Base-by-base conservation (phyloP, 352 stramenopile genomes). In the Globisporangium rhizosaccharum region DNA sequence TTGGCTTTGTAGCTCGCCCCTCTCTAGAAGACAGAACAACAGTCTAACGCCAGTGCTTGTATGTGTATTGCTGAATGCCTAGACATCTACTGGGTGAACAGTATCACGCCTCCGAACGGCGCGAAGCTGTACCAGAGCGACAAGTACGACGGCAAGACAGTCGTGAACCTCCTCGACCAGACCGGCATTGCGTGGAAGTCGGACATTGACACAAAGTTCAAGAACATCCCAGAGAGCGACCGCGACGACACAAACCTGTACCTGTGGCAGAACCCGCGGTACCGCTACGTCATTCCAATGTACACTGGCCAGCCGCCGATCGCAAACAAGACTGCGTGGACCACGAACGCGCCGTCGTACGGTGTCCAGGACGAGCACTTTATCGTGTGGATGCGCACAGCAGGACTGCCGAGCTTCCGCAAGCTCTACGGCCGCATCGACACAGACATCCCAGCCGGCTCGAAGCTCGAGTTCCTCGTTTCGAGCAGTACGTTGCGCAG, bases 341-440 rank as follows among this genome's bases (percentile, higher is more conserved):
- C 85, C 18, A 82, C 71, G 6, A 42, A 51, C 14, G 68, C 79
- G 26, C 63, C 76, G 26, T 72, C 77, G n/a, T 92, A 71, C 57
- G 95, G 96, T 39, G 96, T 99, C 10, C 88, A 96, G 60, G 96
- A 99, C 73, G 97, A 99, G 75, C 97, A 99, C 75, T 99, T 99
- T 78, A 98, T 99, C 48, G 97, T 99, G 18, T 99, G 98, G 98
- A 99, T 99, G 97, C 84, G 96, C 41, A 98, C 93, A 18, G 97
- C 97, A 0, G 96, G 92, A 20, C 78, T 99, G n/a, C 96, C 97
- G 7, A 96, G 83, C 51, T 99, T 99, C 80, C 92, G 97, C 47
- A 99, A 99, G 75, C 85, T 99, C n/a, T 99, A 99, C 72, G 97
- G 97, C 39, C 96, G 93, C 57, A 98, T 99, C 78, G 82, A 99